Evolutionary conservation across 768 basidiomycete genomes (phyloP).

Genomic region (Auricularia sp.): DNA sequence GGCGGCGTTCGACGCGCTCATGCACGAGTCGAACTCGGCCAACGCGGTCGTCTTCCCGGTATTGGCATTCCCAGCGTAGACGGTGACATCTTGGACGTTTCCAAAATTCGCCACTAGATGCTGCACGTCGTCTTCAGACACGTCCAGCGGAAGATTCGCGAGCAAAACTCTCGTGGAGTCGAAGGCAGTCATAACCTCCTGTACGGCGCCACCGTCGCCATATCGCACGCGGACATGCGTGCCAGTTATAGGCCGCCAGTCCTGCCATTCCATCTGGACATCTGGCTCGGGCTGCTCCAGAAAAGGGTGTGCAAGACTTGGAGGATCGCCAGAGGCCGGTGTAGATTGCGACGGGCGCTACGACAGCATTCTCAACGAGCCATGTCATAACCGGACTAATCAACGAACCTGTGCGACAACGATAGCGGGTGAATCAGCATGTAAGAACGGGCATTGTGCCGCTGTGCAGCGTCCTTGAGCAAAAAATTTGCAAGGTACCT

Average conservation of each 20-base stretch:
- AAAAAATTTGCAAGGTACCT: background rate
- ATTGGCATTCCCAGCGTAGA: conserved; percentile 25
- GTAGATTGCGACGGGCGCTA: background rate
- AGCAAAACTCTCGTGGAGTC: conserved; percentile 56
- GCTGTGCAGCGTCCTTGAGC: conserved; percentile 8
- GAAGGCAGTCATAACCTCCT: conserved; percentile 50
- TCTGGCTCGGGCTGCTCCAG: background rate
- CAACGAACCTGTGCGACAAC: background rate
- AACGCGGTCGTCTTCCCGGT: conserved; percentile 23
- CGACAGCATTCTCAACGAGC: background rate
- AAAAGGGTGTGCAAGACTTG: background rate
- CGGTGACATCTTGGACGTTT: conserved; percentile 28
- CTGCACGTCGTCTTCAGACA: conserved; percentile 26
- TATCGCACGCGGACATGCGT: conserved; percentile 29
- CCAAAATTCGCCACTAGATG: conserved; percentile 38
- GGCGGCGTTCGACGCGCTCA: conserved; percentile 45
- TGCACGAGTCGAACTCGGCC: conserved; percentile 37
- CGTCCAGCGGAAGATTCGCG: conserved; percentile 34
- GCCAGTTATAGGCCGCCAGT: background rate
- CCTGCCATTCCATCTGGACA: background rate
- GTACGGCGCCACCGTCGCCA: conserved; percentile 50
- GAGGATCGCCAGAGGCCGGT: background rate
- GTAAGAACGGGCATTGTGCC: conserved; percentile 20
- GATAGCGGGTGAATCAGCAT: background rate
- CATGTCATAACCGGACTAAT: background rate